A percentile compares a stretch with the other conserved stretches of the same genome.
These are phyloP conservation scores for Cymbopogon citratus DNA, from an alignment of 176 grass and related monocot species.

Conservation along the genomic window DNA sequence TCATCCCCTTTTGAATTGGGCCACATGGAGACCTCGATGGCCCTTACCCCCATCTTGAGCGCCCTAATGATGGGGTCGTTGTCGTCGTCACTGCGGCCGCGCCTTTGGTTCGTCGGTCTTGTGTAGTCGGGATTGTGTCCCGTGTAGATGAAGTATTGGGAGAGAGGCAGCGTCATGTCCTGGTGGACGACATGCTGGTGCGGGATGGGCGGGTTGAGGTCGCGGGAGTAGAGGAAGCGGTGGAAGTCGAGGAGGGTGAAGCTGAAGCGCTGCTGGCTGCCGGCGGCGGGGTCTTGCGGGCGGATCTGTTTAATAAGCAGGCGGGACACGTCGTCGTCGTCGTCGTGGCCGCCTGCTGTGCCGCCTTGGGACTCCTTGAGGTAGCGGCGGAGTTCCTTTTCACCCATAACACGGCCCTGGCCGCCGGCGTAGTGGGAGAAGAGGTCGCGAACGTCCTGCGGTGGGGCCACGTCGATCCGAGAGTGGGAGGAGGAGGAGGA, in stretches of 20 bases:
- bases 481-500: too few relatives aligned
- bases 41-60: slow-evolving; percentile 66
- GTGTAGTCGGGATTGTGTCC: slow-evolving; percentile 81
- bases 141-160: slow-evolving; percentile 90
- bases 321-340: too few relatives aligned
- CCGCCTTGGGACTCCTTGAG: too few relatives aligned
- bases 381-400: too few relatives aligned
- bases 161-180: slow-evolving; percentile 67
- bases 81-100: slow-evolving; percentile 61
- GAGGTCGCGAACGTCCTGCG: too few relatives aligned
- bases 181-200: slow-evolving; percentile 59
- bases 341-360: too few relatives aligned
- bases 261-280: background rate
- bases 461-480: too few relatives aligned
- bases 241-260: slow-evolving; percentile 59
- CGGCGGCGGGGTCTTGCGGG: background rate
- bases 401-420: too few relatives aligned
- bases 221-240: slow-evolving; percentile 64
- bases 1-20: slow-evolving; percentile 64
- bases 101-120: slow-evolving; percentile 36
- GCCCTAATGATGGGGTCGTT: slow-evolving; percentile 84
- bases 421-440: too few relatives aligned
- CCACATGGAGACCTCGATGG: slow-evolving; percentile 91
- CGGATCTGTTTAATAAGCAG: slow-evolving; percentile 35
- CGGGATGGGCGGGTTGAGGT: slow-evolving; percentile 53